Evolutionary conservation across 805 yeast species (phyloP), one percentile per base, ranked within the genome.

Genomic region (Cyberlindnera sargentensis): DNA sequence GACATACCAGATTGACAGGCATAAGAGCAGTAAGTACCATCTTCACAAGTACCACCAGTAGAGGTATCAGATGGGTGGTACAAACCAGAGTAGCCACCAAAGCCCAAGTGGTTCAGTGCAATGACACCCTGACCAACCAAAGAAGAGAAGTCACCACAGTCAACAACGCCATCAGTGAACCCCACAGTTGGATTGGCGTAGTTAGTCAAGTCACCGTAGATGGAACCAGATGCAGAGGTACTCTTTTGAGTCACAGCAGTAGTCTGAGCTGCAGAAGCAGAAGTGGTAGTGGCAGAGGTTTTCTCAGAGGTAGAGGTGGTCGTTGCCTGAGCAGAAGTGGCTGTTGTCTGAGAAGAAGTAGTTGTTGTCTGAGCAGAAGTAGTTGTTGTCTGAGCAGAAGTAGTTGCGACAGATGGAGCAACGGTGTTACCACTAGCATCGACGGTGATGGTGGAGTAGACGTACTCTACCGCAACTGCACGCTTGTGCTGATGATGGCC

Each of bases 1-100:
- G 96, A 86, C 95, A 87, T 86, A 76, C 98, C 98, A 36, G 96
- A 80, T 71, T 88, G 95, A 75, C 98, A 91, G 47, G 97, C 95
- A 69, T 91, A 91, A 45, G 97, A 91, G 72, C 99, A 91, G 80
- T 86, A 88, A 59, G 78, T 78, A 46, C 97, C 98, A 55, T 90
- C 96, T 50, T 71, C 64, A 75, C 99, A 91, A 38, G 75, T 58
- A 39, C 71, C 64, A 44, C 75, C 74, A 40, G 84, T 73, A 49
- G 87, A 76, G 50, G 87, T 79, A 51, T 75, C 70, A 50, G 76
- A 73, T 44, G 67, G 64, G 60, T 74, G 70, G 34, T 62, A 51
- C 60, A 87, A 73, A 57, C 91, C 88, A 42, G 95, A 75, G 78
- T 79, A 84, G 56, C 96, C 96, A 51, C 93, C 95, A 51, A 79